Evolutionary conservation across 176 grass and related monocot genomes (phyloP), one percentile per base, ranked within the genome.

Genomic region (Juncus effusus): DNA sequence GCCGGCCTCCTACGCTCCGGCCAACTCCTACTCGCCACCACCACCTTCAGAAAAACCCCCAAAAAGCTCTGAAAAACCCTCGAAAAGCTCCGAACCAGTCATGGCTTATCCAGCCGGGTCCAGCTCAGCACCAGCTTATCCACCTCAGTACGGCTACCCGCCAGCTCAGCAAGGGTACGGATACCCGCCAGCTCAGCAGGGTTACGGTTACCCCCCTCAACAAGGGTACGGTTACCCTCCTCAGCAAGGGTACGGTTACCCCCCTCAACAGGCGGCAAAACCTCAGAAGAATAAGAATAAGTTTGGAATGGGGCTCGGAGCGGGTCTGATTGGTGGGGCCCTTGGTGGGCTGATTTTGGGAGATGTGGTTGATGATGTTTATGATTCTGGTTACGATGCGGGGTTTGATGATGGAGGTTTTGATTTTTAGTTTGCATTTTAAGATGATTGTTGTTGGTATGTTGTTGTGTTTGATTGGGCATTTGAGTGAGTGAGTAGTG

Each of bases 301-400:
- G 7, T 81, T 83, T 72, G 69, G 54, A 40, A 78, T 80, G 67
- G 82, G 76, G 8, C 72, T 87, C 5, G 87, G 91, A 60, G 75
- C 87, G 54, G 87, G 87, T n/a, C 77, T 96, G 19, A 76, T 85
- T 0, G 85, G 84, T 16, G 92, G 87, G 3, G 61, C 87, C 13
- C 50, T 96, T 45, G 87, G 92, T 0, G 92, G 92, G 5, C 59
- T 91, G 6, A 64, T 96, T 16, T 69, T 96, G 37, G 87, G 87
- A 0, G 90, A 95, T 7, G 74, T 87, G 69, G 60, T 80, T 28
- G 74, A 76, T 11, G 12, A 62, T 16, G 9, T 13, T 13, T 86
- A 88, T 0, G 84, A 85, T 11, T 37, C 36, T 0, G 90, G 82
- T 16, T 90, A 78, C 28, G 80, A 87, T 62, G 83, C 6, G 0